Base-by-base conservation (phyloP, 148 eudicot species). In the Rhododendron simsii region DNA sequence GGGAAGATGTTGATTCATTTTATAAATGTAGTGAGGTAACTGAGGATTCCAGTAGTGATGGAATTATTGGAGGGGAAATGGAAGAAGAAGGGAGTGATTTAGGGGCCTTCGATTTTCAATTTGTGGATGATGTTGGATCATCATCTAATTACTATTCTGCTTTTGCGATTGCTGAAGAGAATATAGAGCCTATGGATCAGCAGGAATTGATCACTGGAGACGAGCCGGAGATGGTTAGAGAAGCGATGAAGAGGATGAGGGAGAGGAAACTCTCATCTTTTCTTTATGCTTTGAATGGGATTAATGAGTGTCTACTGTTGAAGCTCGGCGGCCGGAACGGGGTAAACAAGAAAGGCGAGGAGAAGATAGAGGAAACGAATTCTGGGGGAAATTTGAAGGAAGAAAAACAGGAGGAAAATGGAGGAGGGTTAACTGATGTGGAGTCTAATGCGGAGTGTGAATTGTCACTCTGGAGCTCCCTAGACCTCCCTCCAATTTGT, bases 401-500 rank as follows among this genome's bases (percentile, higher is more conserved):
- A 71, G 35, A 71, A 35, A 80, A 71, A 53, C 81, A 84, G 65
- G 82, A 78, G 79, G 83, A 71, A 81, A 10, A 26, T 48, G 37
- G 41, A 47, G 55, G 67, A 33, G 76, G 76, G 20, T 30, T 41
- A 28, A 61, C 53, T 59, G 82, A 88, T 39, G 59, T 20, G 55
- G 82, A 33, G 20, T 78, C 73, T 37, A 75, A 63, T 83, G 35
- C 18, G 53, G 92, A 91, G 39, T 86, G 90, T 20, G 93, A 91
- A 57, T 83, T 84, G 69, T 85, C 87, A 41, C 89, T 91, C 7
- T 90, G 93, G 93, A 90, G 61, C 89, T 88, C 93, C 48, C 86
- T 91, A 35, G 93, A 91, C 87, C 92, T 90, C 59, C 89, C 88
- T 7, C 87, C 92, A 9, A 87, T 90, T 23, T 91, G 93, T 87